Conservation (phyloP, 208 protist species). For the Leishmania major region DNA sequence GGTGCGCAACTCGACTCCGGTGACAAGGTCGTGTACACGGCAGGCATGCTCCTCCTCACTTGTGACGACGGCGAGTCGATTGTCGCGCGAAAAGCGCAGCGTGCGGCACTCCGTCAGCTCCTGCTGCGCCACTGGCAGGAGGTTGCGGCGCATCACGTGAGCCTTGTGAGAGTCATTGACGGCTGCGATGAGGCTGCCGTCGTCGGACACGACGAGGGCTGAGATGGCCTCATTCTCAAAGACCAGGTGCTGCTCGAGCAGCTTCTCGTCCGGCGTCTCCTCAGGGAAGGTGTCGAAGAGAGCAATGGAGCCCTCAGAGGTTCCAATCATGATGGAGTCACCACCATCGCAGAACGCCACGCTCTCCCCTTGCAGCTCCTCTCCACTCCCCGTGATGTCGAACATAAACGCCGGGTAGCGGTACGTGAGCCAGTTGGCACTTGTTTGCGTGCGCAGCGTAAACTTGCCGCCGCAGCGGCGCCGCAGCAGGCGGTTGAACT, state of each 20-base stretch:
- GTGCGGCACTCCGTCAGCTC: slow-evolving; percentile 59
- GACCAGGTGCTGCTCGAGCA: slow-evolving; percentile 81
- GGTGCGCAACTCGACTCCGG: slow-evolving; percentile 51
- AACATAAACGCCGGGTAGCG: slow-evolving; percentile 83
- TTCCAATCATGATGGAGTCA: slow-evolving; percentile 78
- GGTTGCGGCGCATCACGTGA: slow-evolving; percentile 65
- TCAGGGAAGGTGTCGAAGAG: slow-evolving; percentile 87
- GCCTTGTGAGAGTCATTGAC: slow-evolving; percentile 47
- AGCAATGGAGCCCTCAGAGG: slow-evolving; percentile 74
- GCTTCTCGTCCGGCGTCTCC: slow-evolving; percentile 66
- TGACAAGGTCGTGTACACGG: slow-evolving; percentile 67
- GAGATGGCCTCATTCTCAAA: slow-evolving; percentile 81
- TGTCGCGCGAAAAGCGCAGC: slow-evolving; percentile 74
- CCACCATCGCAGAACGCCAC: slow-evolving; percentile 84
- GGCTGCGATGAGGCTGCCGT: slow-evolving; percentile 57
- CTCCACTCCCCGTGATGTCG: slow-evolving; percentile 69
- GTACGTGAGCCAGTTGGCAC: slow-evolving; percentile 74
- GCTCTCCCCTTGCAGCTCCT: slow-evolving; percentile 74
- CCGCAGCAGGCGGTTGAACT: slow-evolving; percentile 64
- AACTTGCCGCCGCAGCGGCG: slow-evolving; percentile 54
- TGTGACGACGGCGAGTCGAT: slow-evolving; percentile 57
- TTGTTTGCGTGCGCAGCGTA: slow-evolving; percentile 52
- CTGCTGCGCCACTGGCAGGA: slow-evolving; percentile 59
- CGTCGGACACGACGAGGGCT: slow-evolving; percentile 56
- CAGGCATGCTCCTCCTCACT: slow-evolving; percentile 65